Percentiles rank a stretch among this genome's conserved stretches.
These are phyloP conservation scores for Bruguiera hainesii DNA, from an alignment of 441 rosid genomes.

Conservation along the genomic window DNA sequence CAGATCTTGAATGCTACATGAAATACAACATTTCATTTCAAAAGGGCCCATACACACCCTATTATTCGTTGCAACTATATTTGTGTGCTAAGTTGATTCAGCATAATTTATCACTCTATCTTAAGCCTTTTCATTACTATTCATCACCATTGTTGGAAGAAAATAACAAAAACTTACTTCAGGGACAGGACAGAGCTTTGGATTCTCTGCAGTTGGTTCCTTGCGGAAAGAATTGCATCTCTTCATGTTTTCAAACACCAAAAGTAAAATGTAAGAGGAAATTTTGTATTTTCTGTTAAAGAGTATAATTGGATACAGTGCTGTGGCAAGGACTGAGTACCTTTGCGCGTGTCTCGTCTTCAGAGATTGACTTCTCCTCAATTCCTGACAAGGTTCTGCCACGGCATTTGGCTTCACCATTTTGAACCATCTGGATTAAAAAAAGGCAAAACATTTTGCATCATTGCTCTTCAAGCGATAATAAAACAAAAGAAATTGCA, in stretches of 20 bases:
- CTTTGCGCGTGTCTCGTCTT: constrained; percentile 37
- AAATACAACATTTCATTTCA: too few species aligned
- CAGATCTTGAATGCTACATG: too few species aligned
- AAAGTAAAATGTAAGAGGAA: not conserved
- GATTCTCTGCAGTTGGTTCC: constrained; percentile 14
- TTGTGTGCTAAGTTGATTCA: not conserved
- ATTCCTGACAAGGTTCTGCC: constrained; percentile 42
- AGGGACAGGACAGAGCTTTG: constrained; percentile 24
- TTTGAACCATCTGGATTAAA: constrained; percentile 57
- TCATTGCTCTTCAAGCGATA: not conserved
- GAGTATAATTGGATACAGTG: not conserved
- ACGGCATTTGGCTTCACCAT: constrained; percentile 61
- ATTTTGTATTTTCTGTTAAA: not conserved
- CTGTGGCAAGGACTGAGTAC: constrained; percentile 23
- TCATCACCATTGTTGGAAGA: not conserved
- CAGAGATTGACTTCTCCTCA: constrained; percentile 56
- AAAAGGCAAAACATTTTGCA: not conserved
- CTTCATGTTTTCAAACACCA: constrained; percentile 26
- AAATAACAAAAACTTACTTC: constrained; percentile 33
- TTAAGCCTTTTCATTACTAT: not conserved
- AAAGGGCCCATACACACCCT: not conserved
- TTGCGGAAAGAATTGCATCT: constrained; percentile 23
- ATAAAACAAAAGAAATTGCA: not conserved
- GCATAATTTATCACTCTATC: not conserved
- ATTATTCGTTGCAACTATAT: too few species aligned